These are phyloP conservation scores for Chrysophaeum taylorii DNA, from an alignment of 352 stramenopile species.

Conservation along the genomic window DNA sequence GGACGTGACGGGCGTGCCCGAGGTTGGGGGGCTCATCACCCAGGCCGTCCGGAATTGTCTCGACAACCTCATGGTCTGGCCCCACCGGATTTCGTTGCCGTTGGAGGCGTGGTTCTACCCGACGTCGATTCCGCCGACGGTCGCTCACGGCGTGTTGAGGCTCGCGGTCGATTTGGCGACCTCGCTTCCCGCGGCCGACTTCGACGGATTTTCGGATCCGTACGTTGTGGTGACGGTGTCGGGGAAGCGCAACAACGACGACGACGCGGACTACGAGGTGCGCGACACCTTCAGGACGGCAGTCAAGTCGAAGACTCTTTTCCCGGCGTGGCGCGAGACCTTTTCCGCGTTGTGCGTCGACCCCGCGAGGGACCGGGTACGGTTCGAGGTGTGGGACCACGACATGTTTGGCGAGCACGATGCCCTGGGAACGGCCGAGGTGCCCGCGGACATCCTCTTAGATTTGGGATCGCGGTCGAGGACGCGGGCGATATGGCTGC, in stretches of 20 bases:
- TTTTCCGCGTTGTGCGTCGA: background rate
- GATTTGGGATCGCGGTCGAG: background rate
- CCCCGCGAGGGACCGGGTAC: background rate
- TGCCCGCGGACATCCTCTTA: background rate
- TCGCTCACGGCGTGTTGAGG: background rate
- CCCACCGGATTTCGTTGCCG: background rate
- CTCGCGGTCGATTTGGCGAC: background rate
- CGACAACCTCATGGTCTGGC: background rate
- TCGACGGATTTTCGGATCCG: background rate
- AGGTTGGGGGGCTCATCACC: background rate
- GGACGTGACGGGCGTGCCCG: background rate
- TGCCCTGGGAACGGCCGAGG: conserved; percentile 17
- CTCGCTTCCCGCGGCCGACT: background rate
- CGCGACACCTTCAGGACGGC: background rate
- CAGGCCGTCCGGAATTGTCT: background rate
- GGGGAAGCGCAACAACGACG: background rate
- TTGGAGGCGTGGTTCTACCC: background rate
- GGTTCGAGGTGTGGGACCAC: background rate
- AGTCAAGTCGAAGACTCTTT: background rate
- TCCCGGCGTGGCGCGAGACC: background rate
- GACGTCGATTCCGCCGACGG: background rate
- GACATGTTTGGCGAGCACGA: conserved; percentile 35
- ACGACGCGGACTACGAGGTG: background rate
- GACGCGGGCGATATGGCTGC: background rate
- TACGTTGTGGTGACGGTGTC: background rate